A percentile compares a stretch with the other conserved stretches of the same genome.
These are phyloP conservation scores for Moniliophthora roreri DNA, from an alignment of 1,284 basidiomycete genomes.

Conservation along the genomic window DNA sequence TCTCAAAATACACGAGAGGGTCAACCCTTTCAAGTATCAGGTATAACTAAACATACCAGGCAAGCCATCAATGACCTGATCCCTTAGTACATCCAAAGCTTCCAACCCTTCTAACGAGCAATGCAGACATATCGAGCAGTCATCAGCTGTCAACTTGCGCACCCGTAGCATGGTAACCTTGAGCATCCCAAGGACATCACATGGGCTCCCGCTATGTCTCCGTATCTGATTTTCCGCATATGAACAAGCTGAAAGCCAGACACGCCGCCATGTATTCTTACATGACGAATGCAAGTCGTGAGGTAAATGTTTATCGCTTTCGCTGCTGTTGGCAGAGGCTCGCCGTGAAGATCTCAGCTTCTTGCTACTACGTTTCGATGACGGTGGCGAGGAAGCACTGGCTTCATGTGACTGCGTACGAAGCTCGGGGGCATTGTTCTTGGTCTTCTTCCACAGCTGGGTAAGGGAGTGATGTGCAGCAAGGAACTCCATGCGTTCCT, in stretches of 20 bases:
- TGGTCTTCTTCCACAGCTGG: slow-evolving; percentile 34
- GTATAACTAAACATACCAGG: slow-evolving; percentile 20
- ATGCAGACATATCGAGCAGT: slow-evolving; percentile 31
- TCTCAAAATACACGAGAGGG: no score
- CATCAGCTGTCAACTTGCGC: slow-evolving; percentile 31
- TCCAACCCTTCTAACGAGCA: slow-evolving; percentile 43
- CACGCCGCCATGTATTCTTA: slow-evolving; percentile 30
- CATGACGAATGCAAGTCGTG: slow-evolving; percentile 26
- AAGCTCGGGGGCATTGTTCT: slow-evolving; percentile 30
- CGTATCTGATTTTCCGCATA: slow-evolving; percentile 4
- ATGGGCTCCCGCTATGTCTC: slow-evolving; percentile 19
- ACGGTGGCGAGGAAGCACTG: slow-evolving; percentile 3
- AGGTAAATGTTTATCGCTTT: neutral
- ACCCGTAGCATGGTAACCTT: slow-evolving; percentile 37
- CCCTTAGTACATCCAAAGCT: slow-evolving; percentile 33
- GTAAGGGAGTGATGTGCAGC: slow-evolving; percentile 37
- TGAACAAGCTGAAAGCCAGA: slow-evolving; percentile 16
- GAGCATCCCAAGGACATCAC: slow-evolving; percentile 40
- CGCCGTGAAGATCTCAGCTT: neutral
- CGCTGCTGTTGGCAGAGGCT: neutral
- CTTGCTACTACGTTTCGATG: neutral
- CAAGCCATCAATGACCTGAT: slow-evolving; percentile 36
- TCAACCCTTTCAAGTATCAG: neutral
- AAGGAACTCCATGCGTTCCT: slow-evolving; percentile 33
- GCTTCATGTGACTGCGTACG: slow-evolving; percentile 13